Conservation (phyloP, 2,329 filamentous ascomycete genomes). For the Aureobasidium musti region DNA sequence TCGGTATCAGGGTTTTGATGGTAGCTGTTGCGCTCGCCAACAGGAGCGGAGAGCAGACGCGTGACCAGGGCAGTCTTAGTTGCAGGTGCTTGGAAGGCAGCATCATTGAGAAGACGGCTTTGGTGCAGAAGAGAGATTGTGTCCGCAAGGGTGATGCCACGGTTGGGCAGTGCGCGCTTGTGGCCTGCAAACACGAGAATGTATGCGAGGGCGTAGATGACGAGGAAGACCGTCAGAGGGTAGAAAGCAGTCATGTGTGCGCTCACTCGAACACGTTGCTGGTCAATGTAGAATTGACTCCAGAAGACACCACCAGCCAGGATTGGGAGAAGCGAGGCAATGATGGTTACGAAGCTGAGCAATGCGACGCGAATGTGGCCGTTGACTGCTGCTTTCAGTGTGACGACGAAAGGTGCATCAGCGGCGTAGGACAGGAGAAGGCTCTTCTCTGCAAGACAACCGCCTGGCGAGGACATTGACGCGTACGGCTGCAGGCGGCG, state of each 20-base stretch:
- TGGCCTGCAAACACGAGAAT: slow-evolving; percentile 61
- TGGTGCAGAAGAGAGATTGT: slow-evolving; percentile 75
- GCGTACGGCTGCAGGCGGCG: slow-evolving; percentile 70
- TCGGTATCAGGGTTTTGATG: slow-evolving; percentile 33
- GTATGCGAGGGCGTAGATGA: slow-evolving; percentile 66
- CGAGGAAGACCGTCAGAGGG: slow-evolving; percentile 72
- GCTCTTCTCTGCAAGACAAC: slow-evolving; percentile 62
- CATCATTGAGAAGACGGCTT: slow-evolving; percentile 69
- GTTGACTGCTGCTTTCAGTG: slow-evolving; percentile 60
- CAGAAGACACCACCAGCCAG: slow-evolving; percentile 72
- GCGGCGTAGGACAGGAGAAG: slow-evolving; percentile 71
- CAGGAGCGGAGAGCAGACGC: slow-evolving; percentile 61
- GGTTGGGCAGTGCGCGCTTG: slow-evolving; percentile 67
- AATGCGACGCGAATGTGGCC: slow-evolving; percentile 66
- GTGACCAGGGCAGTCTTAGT: slow-evolving; percentile 69
- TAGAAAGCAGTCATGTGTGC: slow-evolving; percentile 70
- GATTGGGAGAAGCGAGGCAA: slow-evolving; percentile 65
- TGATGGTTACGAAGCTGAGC: slow-evolving; percentile 60
- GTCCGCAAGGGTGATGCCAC: slow-evolving; percentile 71
- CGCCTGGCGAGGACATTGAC: slow-evolving; percentile 59
- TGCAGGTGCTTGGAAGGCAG: slow-evolving; percentile 68
- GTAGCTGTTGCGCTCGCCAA: slow-evolving; percentile 50
- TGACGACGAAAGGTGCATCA: slow-evolving; percentile 62
- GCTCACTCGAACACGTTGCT: slow-evolving; percentile 62
- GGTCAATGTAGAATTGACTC: slow-evolving; percentile 61